Percentiles rank a stretch among this genome's conserved stretches.
Evolutionary conservation across 2,329 filamentous ascomycete genomes (phyloP).

Genomic region (Pseudogymnoascus destructans): DNA sequence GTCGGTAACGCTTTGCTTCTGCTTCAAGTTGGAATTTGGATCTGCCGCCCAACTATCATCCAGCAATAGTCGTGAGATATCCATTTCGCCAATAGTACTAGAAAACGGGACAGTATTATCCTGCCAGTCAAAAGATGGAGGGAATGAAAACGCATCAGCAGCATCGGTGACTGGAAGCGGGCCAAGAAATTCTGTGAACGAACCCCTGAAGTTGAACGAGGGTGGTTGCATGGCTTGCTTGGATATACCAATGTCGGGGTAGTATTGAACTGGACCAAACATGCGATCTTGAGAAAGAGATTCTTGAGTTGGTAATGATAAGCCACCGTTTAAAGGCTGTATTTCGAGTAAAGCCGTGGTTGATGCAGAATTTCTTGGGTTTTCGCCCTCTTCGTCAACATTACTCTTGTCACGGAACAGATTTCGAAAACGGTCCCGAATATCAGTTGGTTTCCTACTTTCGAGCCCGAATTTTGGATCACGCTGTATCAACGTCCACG

Average conservation of each 20-base stretch:
- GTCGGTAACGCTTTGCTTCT: constrained; percentile 21
- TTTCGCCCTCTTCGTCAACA: not conserved
- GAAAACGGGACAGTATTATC: constrained; percentile 32
- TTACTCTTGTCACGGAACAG: not conserved
- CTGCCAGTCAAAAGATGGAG: constrained; percentile 33
- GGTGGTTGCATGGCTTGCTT: constrained; percentile 10
- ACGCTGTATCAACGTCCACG: constrained; percentile 53
- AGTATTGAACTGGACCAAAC: not conserved
- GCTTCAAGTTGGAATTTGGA: constrained; percentile 16
- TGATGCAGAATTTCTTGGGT: not conserved
- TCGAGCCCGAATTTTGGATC: constrained; percentile 45
- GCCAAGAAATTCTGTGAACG: constrained; percentile 16
- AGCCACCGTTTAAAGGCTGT: not conserved
- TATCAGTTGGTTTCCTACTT: constrained; percentile 46
- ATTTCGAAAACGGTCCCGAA: constrained; percentile 47
- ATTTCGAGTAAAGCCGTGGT: not conserved
- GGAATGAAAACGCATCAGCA: constrained; percentile 27
- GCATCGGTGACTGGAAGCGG: constrained; percentile 16
- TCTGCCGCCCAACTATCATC: constrained; percentile 32
- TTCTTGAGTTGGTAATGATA: not conserved
- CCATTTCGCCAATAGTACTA: constrained; percentile 42
- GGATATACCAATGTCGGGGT: not conserved
- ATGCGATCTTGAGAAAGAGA: not conserved
- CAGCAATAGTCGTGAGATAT: constrained; percentile 46
- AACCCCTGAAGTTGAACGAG: constrained; percentile 16